Percentiles rank a stretch among this genome's conserved stretches.
These are phyloP conservation scores for Pyricularia sp. DNA, from an alignment of 2,329 filamentous ascomycete species.

Conservation along the genomic window DNA sequence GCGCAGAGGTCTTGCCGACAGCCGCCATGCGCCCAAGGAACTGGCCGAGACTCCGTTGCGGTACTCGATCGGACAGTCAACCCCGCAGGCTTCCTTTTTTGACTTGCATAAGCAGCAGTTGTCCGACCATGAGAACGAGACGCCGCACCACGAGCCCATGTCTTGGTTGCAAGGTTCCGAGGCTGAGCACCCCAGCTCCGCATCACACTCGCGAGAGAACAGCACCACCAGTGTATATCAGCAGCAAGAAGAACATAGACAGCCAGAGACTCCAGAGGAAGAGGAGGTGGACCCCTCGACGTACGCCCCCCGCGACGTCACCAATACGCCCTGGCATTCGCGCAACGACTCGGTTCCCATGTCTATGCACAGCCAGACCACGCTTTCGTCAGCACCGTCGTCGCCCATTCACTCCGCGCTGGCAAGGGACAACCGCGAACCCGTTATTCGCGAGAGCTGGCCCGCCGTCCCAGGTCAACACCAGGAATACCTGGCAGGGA, in stretches of 20 bases:
- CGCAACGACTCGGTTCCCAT: constrained; percentile 21
- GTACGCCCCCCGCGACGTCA: constrained; percentile 20
- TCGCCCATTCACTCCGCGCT: constrained; percentile 19
- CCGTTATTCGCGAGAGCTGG: constrained; percentile 22
- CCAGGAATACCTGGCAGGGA: neutral
- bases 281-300: constrained; percentile 10
- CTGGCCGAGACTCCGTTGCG: neutral
- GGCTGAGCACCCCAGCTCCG: neutral
- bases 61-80: neutral
- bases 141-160: constrained; percentile 2
- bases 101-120: neutral
- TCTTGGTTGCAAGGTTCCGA: neutral
- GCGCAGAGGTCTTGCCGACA: constrained; percentile 16
- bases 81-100: neutral
- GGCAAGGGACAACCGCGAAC: constrained; percentile 20
- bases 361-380: constrained; percentile 25
- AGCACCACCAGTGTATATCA: neutral
- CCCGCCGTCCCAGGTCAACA: constrained; percentile 10
- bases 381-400: constrained; percentile 21
- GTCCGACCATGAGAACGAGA: constrained; percentile 9
- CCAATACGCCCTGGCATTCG: constrained; percentile 21
- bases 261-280: constrained; percentile 11
- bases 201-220: neutral
- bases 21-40: constrained; percentile 13
- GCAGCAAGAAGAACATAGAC: neutral